These are phyloP conservation scores for Capronia americana DNA, from an alignment of 2,329 filamentous ascomycete genomes.

Conservation along the genomic window DNA sequence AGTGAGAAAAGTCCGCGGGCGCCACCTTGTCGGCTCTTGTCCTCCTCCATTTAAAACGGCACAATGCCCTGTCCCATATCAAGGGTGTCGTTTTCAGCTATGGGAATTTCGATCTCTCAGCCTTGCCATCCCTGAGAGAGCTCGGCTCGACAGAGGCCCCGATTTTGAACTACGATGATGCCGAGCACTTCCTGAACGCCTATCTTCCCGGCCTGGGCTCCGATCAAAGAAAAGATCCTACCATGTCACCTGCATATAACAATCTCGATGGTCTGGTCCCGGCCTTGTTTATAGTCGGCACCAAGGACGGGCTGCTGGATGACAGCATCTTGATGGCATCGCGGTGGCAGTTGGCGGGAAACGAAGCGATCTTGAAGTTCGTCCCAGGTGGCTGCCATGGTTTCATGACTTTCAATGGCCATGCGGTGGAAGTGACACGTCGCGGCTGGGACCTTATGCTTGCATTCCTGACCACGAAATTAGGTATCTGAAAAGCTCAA, in stretches of 20 bases:
- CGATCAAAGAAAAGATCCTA: neutral
- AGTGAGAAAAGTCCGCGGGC: constrained; percentile 7
- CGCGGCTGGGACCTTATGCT: neutral
- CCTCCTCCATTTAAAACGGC: neutral
- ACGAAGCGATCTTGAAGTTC: constrained; percentile 11
- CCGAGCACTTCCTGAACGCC: constrained; percentile 4
- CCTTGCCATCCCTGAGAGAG: neutral
- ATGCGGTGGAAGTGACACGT: neutral
- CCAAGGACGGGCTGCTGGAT: constrained; percentile 9
- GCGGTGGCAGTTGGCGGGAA: constrained; percentile 16
- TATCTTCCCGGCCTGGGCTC: neutral
- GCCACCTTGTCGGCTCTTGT: constrained; percentile 1
- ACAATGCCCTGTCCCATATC: neutral
- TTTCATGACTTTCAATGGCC: constrained; percentile 6
- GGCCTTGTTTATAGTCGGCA: constrained; percentile 12
- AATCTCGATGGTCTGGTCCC: constrained; percentile 9
- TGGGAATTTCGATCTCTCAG: constrained; percentile 16
- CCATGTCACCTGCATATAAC: constrained; percentile 13
- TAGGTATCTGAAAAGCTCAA: neutral
- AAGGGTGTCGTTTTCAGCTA: constrained; percentile 8
- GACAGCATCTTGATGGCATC: constrained; percentile 19
- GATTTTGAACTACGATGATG: neutral
- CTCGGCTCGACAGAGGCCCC: neutral
- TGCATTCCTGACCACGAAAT: neutral
- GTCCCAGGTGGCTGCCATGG: constrained; percentile 6